Conservation (phyloP, 345 rosid genomes). For the Eucalyptus sp. region DNA sequence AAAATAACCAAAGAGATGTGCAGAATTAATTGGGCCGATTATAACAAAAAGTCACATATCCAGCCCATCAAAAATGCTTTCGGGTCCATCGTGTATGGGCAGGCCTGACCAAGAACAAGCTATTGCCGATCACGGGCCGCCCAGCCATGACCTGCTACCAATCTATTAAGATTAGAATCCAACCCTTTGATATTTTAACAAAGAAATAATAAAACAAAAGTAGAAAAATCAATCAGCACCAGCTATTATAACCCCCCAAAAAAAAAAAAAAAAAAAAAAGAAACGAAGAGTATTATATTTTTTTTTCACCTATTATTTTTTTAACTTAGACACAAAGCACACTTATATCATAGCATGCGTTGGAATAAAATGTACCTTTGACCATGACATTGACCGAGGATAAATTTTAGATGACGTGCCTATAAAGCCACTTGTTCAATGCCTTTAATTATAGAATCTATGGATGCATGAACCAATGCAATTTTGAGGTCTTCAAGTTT, state of each 20-base stretch:
- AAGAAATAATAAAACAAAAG: neutral
- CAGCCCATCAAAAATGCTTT: neutral
- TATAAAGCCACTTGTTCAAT: fast-evolving
- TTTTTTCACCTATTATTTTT: neutral
- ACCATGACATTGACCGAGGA: neutral
- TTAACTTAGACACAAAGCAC: neutral
- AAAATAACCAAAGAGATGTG: neutral
- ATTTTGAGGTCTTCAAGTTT: neutral
- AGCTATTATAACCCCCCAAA: neutral
- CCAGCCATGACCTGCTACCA: neutral
- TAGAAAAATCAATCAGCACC: neutral
- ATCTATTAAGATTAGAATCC: neutral
- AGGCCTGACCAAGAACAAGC: neutral
- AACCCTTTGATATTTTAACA: neutral
- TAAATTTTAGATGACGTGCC: neutral
- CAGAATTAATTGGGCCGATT: neutral
- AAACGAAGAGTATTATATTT: neutral
- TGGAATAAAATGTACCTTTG: neutral
- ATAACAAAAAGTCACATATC: neutral
- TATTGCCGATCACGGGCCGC: neutral
- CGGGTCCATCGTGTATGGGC: neutral
- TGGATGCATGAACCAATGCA: neutral
- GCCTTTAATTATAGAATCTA: neutral
- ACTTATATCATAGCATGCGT: neutral
- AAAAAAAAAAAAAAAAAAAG: neutral